Conservation (phyloP, 2,329 filamentous ascomycete genomes). For the Aspergillus vadensis region DNA sequence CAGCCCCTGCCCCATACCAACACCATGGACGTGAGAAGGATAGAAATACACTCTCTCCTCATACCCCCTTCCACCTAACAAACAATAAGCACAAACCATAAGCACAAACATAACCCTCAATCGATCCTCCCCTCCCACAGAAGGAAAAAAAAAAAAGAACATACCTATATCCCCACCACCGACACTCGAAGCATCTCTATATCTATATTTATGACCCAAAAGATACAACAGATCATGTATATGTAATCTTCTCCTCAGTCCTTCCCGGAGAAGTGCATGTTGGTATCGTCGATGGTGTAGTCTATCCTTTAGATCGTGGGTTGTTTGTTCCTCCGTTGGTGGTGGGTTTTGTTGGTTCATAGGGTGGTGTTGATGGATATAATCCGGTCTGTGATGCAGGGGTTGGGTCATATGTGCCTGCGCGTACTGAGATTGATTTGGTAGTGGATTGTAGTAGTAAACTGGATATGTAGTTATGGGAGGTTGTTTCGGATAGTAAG, state of each 20-base stretch:
- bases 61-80: background rate
- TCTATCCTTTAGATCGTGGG: background rate
- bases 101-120: background rate
- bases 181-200: background rate
- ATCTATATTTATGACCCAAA: background rate
- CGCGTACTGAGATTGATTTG: background rate
- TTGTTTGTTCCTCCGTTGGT: background rate
- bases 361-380: too few relatives aligned
- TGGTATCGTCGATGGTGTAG: background rate
- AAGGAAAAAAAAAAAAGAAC: background rate
- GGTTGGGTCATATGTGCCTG: background rate
- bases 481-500: background rate
- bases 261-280: background rate
- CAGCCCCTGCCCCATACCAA: background rate
- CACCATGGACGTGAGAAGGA: background rate
- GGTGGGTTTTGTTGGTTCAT: background rate
- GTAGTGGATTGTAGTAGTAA: background rate
- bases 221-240: background rate
- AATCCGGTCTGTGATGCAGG: too few relatives aligned
- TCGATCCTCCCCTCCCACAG: background rate
- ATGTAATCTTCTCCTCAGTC: background rate
- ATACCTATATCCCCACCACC: background rate
- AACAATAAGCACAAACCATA: background rate
- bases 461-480: background rate
- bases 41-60: background rate